Evolutionary conservation across 495 filamentous ascomycete species (phyloP), one percentile per base, ranked within the genome.

Genomic region (Talaromyces nanjingensis): DNA sequence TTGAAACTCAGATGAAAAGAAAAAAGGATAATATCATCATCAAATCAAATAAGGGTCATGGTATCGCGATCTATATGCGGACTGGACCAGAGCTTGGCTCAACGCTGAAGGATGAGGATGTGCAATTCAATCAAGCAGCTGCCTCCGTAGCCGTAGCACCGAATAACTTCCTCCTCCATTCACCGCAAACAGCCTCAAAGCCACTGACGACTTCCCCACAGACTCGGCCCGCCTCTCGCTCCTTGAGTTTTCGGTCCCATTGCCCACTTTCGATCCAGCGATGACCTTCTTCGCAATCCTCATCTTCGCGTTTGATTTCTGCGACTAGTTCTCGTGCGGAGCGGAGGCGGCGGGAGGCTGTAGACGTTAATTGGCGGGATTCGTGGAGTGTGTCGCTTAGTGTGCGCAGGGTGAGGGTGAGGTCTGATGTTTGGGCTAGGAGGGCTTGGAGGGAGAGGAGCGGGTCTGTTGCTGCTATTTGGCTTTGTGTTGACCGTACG

Each of bases 301-400:
- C 92, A 61, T 89, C 84, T 68, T 98, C 94, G 25, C 84, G 84
- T 42, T 87, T 83, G 76, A 96, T 84, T 68, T 97, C 93, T 0
- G 86, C 85, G 2, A 96, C 89, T 37, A 92, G 82, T 69, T 93
- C 91, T 59, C 86, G 87, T 1, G 90, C 91, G 34, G 83, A 87
- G 60, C 87, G 83, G 33, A 98, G 77, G 33, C 89, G 78, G 33
- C 94, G 81, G 4, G 88, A 86, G 11, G 94, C 94, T 0, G 86
- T 87, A 1, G 86, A 87, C 1, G 89, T 92, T 0, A 90, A 87
- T 71, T 98, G 94, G 3, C 91, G 85, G n/a, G 86, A 89, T 87
- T 97, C 96, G 74, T 98, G 93, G 22, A 98, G 81, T 0, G 90
- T 92, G 72, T 98, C 94, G n/a, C 89, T 89, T 6, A 98, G 81